phyloP scores from a whole-genome alignment of 106 monocot genomes.

The Dioscorea dumetorum region DNA sequence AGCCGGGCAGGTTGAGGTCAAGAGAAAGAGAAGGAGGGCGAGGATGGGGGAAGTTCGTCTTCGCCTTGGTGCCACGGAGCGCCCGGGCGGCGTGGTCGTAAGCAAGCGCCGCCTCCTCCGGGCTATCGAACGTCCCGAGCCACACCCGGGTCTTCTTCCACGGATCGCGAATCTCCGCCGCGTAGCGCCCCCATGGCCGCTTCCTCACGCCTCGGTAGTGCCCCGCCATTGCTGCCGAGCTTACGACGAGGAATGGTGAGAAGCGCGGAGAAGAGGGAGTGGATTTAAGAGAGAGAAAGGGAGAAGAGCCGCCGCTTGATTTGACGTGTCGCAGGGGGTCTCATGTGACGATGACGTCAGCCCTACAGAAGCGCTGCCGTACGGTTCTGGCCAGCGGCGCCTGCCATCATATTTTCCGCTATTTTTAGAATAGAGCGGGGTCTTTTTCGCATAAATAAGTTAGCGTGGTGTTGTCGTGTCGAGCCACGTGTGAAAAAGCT shows the following conservation, averaged over 20 bases:
- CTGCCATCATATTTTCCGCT: conserved; percentile 6
- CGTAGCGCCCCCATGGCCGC: conserved; percentile 30
- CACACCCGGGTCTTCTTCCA: conserved; percentile 34
- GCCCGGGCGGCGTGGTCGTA: conserved; percentile 21
- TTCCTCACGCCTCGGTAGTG: conserved; percentile 26
- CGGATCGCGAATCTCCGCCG: conserved; percentile 33
- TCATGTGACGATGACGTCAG: conserved; percentile 18
- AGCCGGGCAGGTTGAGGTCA: not conserved
- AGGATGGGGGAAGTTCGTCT: conserved; percentile 16
- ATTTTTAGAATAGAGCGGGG: not conserved
- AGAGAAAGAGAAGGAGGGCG: not conserved
- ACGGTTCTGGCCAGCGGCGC: conserved; percentile 8
- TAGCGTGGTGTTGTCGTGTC: not conserved
- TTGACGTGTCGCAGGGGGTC: conserved; percentile 17
- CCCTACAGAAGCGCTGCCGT: conserved; percentile 12
- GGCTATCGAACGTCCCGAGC: conserved; percentile 21
- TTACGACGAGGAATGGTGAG: not conserved
- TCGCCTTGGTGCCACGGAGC: conserved; percentile 21
- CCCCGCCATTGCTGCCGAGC: not conserved
- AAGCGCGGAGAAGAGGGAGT: not conserved
- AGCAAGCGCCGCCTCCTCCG: conserved; percentile 23
- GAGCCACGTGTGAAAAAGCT: not conserved
- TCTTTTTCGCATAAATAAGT: not conserved
- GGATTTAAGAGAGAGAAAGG: not conserved
- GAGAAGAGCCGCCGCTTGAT: conserved; percentile 20